Evolutionary conservation across 169 alveolate species (phyloP), one percentile per base, ranked within the genome.

Genomic region (Eimeria sp.): DNA sequence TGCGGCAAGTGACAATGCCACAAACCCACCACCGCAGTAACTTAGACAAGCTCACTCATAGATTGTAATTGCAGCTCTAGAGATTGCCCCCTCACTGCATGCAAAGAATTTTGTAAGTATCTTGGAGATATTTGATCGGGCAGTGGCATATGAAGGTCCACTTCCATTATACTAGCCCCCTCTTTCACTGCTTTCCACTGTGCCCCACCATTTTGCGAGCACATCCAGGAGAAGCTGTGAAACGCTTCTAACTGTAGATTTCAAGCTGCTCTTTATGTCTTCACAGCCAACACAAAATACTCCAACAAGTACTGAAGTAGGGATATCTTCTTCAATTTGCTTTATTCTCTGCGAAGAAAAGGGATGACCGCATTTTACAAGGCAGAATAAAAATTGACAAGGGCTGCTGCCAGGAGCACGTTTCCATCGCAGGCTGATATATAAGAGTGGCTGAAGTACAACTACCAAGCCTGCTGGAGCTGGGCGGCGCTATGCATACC

Each of bases 261-360:
- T 98, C 96, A 87, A 97, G 97, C 94, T 97, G 96, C 96, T 97
- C 97, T 90, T 95, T 86, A 98, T 98, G 95, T 98, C 99, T 75
- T 98, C 97, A 84, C 99, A 98, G 97, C 98, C 97, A 34, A 99
- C 97, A 95, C 98, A 95, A 98, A 99, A 99, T 92, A 98, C 97
- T 11, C 99, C 98, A 65, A 99, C 99, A 75, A 93, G 95, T 49
- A 98, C 96, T 73, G 95, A 90, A 89, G 98, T 98, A 51, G 99
- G 99, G 80, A 99, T 98, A 76, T 97, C 98, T 20, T 96, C 97
- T 80, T 96, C 93, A 3, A 99, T 96, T 88, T 96, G 96, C 65
- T 96, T 97, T 84, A 98, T 99, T 65, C 94, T 63, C 96, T 93
- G 96, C 51, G 54, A 87, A 87, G 61, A 9, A 49, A 43, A 58